These are phyloP conservation scores for Prosopis cineraria DNA, from an alignment of 306 rosid species.

Conservation along the genomic window DNA sequence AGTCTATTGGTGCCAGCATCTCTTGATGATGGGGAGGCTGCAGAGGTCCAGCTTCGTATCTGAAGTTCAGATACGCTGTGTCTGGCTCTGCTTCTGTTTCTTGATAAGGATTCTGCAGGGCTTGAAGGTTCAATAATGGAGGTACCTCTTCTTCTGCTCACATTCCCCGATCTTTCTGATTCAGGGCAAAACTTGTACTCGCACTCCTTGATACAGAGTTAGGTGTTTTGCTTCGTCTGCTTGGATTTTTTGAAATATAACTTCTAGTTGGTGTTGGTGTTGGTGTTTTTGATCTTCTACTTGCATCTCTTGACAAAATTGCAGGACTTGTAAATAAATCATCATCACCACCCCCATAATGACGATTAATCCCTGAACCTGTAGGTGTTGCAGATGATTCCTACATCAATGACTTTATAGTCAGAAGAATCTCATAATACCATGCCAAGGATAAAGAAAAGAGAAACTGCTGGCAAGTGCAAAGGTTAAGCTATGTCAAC, in stretches of 20 bases:
- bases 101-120: not conserved
- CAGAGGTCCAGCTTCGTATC: not conserved
- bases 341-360: constrained; percentile 33
- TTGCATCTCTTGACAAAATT: constrained; percentile 16
- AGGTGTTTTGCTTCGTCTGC: constrained; percentile 27
- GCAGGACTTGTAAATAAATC: constrained; percentile 23
- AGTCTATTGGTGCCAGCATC: not conserved
- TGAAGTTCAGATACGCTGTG: constrained; percentile 30
- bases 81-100: constrained; percentile 23
- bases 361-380: constrained; percentile 1
- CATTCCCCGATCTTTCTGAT: not conserved
- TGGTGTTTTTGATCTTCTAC: constrained; percentile 56
- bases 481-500: not conserved
- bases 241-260: constrained; percentile 30
- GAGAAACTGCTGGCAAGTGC: not conserved
- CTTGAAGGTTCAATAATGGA: not conserved
- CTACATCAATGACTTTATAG: not conserved
- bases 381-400: constrained; percentile 22
- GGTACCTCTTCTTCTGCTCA: constrained; percentile 9
- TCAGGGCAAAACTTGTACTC: not conserved
- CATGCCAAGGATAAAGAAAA: not conserved
- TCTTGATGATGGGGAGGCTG: not conserved
- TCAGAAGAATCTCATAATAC: constrained; percentile 4
- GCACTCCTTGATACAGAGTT: constrained; percentile 1
- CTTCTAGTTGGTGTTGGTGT: constrained; percentile 49